phyloP scores from a whole-genome alignment of 2,329 filamentous ascomycete genomes.

The Fusarium nanum region DNA sequence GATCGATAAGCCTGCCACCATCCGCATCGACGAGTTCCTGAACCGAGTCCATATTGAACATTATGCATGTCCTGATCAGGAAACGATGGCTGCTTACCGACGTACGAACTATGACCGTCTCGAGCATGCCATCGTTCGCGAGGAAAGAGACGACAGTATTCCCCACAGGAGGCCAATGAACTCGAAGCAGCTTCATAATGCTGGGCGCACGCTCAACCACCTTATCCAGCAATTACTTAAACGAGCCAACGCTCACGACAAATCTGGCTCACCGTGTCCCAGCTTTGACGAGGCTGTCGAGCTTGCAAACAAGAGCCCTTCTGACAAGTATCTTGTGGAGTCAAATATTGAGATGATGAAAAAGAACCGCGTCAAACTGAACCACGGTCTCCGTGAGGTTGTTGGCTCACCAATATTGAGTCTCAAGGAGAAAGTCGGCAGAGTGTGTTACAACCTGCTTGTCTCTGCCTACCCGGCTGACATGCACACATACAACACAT shows the following conservation, averaged over 20 bases:
- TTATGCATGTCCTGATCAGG: conserved; percentile 45
- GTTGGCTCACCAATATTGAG: conserved; percentile 40
- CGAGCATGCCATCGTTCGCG: conserved; percentile 46
- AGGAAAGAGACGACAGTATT: conserved; percentile 43
- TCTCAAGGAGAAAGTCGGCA: conserved; percentile 52
- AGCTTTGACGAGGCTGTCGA: conserved; percentile 48
- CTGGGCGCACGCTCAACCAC: conserved; percentile 43
- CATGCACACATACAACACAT: conserved; percentile 76
- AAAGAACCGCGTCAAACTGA: conserved; percentile 46
- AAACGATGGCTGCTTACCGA: conserved; percentile 36
- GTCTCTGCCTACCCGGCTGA: conserved; percentile 70
- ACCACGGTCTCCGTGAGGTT: conserved; percentile 48
- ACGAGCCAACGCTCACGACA: conserved; percentile 43
- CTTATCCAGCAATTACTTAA: conserved; percentile 49
- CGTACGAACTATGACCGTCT: conserved; percentile 48
- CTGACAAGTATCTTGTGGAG: conserved; percentile 44
- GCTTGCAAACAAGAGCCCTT: conserved; percentile 31
- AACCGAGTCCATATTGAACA: conserved; percentile 45
- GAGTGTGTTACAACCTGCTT: conserved; percentile 74
- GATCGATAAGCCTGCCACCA: conserved; percentile 47
- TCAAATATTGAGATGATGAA: conserved; percentile 46
- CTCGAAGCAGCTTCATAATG: conserved; percentile 45
- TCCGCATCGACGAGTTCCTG: conserved; percentile 46
- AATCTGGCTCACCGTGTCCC: conserved; percentile 37
- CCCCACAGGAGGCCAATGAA: conserved; percentile 41